These are phyloP conservation scores for Cystobasidium slooffiae DNA, from an alignment of 1,284 basidiomycete genomes.

Conservation along the genomic window DNA sequence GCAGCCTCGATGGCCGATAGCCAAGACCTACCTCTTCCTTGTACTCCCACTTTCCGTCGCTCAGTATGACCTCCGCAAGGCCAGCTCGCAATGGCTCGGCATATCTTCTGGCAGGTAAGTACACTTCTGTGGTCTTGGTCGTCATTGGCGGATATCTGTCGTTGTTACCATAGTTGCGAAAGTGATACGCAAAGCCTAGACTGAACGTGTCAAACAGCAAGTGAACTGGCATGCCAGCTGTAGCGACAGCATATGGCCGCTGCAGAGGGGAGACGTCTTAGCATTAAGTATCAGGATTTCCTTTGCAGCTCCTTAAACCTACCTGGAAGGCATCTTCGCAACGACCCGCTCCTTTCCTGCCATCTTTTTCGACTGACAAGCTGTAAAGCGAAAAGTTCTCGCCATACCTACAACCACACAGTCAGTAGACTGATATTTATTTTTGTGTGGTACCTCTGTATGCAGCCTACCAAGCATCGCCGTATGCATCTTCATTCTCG, in stretches of 20 bases:
- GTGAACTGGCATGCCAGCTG: conserved; percentile 35
- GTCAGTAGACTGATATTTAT: not conserved
- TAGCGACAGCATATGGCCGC: conserved; percentile 40
- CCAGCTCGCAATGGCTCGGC: conserved; percentile 30
- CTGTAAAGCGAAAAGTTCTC: conserved; percentile 90
- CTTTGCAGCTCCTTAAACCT: not conserved
- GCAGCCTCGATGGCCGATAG: not conserved
- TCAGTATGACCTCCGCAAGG: conserved; percentile 30
- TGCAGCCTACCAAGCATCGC: conserved; percentile 94
- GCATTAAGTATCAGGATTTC: not conserved
- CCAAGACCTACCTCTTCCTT: conserved; percentile 46
- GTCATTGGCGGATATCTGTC: not conserved
- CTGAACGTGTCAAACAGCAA: conserved; percentile 33
- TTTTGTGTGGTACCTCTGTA: conserved; percentile 34
- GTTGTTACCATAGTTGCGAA: conserved; percentile 17
- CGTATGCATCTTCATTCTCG: conserved; percentile 73
- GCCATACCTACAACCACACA: conserved; percentile 48
- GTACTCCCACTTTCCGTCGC: conserved; percentile 48
- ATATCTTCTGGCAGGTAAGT: conserved; percentile 50
- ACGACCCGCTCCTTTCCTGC: conserved; percentile 73
- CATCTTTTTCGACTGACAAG: conserved; percentile 58
- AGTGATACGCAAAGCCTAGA: conserved; percentile 29
- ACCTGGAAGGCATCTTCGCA: conserved; percentile 69
- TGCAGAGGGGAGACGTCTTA: not conserved
- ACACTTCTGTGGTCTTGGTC: conserved; percentile 51